Evolutionary conservation across 306 rosid genomes (phyloP).

Genomic region (Cucumis cinereus): DNA sequence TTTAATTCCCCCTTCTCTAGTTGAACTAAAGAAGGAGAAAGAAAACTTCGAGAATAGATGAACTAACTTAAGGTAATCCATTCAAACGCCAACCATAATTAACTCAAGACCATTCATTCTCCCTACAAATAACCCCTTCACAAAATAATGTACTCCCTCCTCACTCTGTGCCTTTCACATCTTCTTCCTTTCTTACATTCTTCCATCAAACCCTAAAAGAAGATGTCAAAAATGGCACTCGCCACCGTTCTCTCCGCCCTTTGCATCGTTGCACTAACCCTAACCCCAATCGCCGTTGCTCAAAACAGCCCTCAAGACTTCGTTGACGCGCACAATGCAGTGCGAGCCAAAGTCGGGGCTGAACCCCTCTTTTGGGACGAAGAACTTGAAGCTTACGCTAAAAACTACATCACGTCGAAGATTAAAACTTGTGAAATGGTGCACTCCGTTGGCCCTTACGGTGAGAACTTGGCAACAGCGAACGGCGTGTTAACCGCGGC

Average conservation of each 20-base stretch:
- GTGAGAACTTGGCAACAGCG: constrained; percentile 18
- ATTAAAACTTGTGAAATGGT: not conserved
- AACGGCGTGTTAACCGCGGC: not conserved
- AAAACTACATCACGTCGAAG: not conserved
- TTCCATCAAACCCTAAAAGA: not conserved
- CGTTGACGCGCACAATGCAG: not conserved
- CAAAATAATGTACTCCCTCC: too few relatives aligned
- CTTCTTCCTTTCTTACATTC: not conserved
- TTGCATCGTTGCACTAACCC: not conserved
- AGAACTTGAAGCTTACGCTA: not conserved
- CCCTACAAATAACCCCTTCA: not conserved
- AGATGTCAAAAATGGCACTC: not conserved
- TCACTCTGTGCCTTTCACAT: not conserved
- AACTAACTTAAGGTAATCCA: not conserved
- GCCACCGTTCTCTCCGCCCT: not conserved
- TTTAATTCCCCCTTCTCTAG: too few relatives aligned
- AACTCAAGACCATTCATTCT: not conserved
- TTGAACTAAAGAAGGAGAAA: too few relatives aligned
- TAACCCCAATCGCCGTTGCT: not conserved
- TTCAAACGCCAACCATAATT: not conserved
- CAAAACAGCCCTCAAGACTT: not conserved
- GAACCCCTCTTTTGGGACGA: not conserved
- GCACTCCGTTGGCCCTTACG: constrained; percentile 21
- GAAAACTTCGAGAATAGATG: too few relatives aligned
- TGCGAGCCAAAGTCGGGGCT: not conserved